Evolutionary conservation across 2,329 filamentous ascomycete species (phyloP), one percentile per base, ranked within the genome.

Genomic region (Fusarium sp.): DNA sequence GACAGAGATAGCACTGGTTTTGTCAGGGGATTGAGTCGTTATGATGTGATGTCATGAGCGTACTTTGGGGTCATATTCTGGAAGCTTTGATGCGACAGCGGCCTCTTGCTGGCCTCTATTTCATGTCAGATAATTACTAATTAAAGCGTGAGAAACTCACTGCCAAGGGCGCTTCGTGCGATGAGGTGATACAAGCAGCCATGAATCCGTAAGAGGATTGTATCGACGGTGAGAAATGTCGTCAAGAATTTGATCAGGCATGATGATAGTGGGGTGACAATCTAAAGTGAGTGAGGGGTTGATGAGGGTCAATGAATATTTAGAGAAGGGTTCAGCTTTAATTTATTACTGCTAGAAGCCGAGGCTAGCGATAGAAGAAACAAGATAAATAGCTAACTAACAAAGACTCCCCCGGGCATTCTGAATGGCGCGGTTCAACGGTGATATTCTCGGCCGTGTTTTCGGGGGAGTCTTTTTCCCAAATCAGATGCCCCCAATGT

Each of bases 141-240:
- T 31, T 18, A 20, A 5, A 33, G 18, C 38, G 33, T 22, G 15
- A 22, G 31, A 20, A 35, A 86, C 93, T 89, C 87, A 97, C 94
- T 98, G 96, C 96, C 96, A 99, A 79, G 96, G 96, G 74, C 96
- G 90, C 89, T 98, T 98, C 60, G 95, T 98, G 63, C 96, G 89
- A 83, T 99, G 96, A 70, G 96, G 96, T 22, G 96, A 98, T 20
- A 99, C 96, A 42, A 99, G 89, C 69, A 99, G 89, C 93, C 95
- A 97, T 71, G 93, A 94, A 70, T 94, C 95, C 75, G 94, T 92
- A 71, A 99, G 88, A 60, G 94, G 94, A 82, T 99, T 99, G 83
- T 93, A 98, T 81, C 96, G 92, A 79, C 96, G 89, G 82, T 99
- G 96, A 47, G 96, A 98, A 79, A 99, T 98, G 82, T 99, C 96